These are phyloP conservation scores for Cutaneotrichosporon cavernicola DNA, from an alignment of 1,284 basidiomycete species.

Conservation along the genomic window DNA sequence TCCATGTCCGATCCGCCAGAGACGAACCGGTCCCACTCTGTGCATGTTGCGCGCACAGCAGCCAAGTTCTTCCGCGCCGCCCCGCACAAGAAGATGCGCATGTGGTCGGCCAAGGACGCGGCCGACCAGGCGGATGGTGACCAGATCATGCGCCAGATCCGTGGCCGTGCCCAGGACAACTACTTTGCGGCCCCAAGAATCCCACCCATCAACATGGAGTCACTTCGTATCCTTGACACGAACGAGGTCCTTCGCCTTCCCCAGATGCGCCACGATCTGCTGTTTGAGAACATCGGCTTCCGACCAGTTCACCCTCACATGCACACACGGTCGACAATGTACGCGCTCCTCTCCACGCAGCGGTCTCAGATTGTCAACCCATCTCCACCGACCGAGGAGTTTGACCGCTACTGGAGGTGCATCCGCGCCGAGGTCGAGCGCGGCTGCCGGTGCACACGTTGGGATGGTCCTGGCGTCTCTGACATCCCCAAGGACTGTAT, in stretches of 20 bases:
- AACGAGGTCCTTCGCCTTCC: slow-evolving; percentile 82
- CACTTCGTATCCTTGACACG: slow-evolving; percentile 79
- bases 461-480: slow-evolving; percentile 56
- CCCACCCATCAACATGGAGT: slow-evolving; percentile 78
- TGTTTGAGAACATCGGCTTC: slow-evolving; percentile 64
- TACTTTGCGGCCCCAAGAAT: slow-evolving; percentile 33
- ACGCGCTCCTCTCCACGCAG: slow-evolving; percentile 31
- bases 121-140: slow-evolving; percentile 24
- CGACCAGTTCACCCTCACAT: slow-evolving; percentile 59
- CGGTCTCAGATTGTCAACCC: slow-evolving; percentile 33
- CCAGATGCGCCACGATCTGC: slow-evolving; percentile 86
- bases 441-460: slow-evolving; percentile 81
- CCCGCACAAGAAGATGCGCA: slow-evolving; percentile 25
- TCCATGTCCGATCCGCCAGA: slow-evolving; percentile 27
- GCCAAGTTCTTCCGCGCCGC: slow-evolving; percentile 23
- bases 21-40: slow-evolving; percentile 18
- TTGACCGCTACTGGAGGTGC: slow-evolving; percentile 82
- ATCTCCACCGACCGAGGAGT: slow-evolving; percentile 55
- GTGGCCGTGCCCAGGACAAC: slow-evolving; percentile 28
- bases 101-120: slow-evolving; percentile 24
- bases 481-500: slow-evolving; percentile 59
- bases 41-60: slow-evolving; percentile 17
- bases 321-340: slow-evolving; percentile 56
- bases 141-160: slow-evolving; percentile 27
- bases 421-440: slow-evolving; percentile 72